phyloP scores from a whole-genome alignment of 441 rosid species.

The Syzygium syzygioides region DNA sequence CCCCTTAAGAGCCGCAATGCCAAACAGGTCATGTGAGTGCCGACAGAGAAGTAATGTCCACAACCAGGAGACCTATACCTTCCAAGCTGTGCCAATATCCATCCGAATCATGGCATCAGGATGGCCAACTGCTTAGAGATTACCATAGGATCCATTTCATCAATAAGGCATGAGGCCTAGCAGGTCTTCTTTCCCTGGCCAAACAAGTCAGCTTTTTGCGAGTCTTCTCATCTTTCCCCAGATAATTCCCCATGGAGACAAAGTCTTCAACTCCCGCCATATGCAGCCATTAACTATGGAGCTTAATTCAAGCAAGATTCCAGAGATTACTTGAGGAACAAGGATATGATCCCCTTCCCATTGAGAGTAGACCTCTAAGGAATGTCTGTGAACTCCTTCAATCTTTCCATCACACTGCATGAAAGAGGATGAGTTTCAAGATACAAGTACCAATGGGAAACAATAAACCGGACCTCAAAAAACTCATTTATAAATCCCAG shows the following conservation, averaged over 20 bases:
- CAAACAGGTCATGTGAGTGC: not conserved
- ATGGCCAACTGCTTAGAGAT: not conserved
- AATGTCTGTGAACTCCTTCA: slow-evolving; percentile 32
- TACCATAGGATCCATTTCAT: not conserved
- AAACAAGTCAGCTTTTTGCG: not conserved
- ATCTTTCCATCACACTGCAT: slow-evolving; percentile 38
- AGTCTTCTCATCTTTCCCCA: not conserved
- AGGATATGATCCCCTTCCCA: not conserved
- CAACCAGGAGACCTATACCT: not conserved
- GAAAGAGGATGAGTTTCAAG: not conserved
- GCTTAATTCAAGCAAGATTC: not conserved
- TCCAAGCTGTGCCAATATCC: not conserved
- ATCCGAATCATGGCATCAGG: not conserved
- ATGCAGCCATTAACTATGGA: not conserved
- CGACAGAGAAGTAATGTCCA: not conserved
- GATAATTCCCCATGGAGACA: not conserved
- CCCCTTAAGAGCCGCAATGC: not conserved
- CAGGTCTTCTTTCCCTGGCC: not conserved
- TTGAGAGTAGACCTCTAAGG: not conserved
- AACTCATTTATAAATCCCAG: not conserved
- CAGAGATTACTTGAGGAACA: not conserved
- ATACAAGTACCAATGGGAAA: not conserved
- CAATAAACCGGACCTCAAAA: not conserved
- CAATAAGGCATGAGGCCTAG: not conserved
- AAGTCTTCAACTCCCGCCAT: not conserved